These are phyloP conservation scores for Pleurotus ostreatus DNA, from an alignment of 768 basidiomycete genomes.

Conservation along the genomic window DNA sequence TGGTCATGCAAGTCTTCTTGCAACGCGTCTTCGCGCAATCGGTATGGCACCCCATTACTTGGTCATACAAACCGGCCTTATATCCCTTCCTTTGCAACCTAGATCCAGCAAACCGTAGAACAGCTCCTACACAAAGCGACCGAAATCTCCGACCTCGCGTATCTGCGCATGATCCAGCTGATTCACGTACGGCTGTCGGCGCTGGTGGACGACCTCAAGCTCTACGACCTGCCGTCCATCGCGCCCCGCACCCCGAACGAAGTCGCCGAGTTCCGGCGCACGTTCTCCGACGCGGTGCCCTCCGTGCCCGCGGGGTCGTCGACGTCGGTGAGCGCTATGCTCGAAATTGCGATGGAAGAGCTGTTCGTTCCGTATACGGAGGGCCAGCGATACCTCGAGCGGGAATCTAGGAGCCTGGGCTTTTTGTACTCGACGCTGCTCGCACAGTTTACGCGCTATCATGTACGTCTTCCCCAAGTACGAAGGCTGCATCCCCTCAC, in stretches of 20 bases:
- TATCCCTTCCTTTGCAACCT: not conserved
- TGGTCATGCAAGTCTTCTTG: constrained; percentile 97
- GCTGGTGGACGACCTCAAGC: constrained; percentile 88
- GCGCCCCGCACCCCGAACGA: constrained; percentile 64
- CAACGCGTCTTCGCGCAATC: constrained; percentile 98
- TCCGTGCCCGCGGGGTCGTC: constrained; percentile 42
- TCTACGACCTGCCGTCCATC: constrained; percentile 76
- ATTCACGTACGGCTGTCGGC: constrained; percentile 74
- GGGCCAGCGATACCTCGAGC: constrained; percentile 86
- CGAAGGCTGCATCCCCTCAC: not conserved
- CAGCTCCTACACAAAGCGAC: constrained; percentile 73
- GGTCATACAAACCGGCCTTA: not conserved
- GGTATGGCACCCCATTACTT: constrained; percentile 46
- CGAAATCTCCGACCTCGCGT: constrained; percentile 81
- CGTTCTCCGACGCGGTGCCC: constrained; percentile 43
- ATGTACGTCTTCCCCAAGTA: constrained; percentile 48
- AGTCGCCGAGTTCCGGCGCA: constrained; percentile 54
- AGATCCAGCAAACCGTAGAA: constrained; percentile 98
- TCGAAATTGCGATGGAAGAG: constrained; percentile 96
- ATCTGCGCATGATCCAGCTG: constrained; percentile 86
- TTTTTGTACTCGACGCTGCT: constrained; percentile 76
- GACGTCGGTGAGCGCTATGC: constrained; percentile 71
- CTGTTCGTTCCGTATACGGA: constrained; percentile 93
- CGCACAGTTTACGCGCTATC: constrained; percentile 77
- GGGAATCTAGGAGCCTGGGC: constrained; percentile 80